phyloP scores from a whole-genome alignment of 345 rosid genomes.

The Dipteronia dyeriana region DNA sequence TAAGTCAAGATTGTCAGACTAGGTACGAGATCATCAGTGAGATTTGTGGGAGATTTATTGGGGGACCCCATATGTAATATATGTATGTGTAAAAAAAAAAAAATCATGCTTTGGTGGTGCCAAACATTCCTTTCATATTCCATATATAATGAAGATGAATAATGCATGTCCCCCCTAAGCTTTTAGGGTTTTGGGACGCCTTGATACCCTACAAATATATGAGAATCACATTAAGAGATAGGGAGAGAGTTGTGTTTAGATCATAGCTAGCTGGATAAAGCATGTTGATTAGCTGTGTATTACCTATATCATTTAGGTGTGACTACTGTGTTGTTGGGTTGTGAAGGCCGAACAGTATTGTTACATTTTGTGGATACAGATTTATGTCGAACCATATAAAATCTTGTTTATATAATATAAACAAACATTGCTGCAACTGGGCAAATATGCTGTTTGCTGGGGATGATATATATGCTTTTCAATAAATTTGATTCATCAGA shows the following conservation, averaged over 20 bases:
- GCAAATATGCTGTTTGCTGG: background rate
- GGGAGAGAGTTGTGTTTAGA: background rate
- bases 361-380: too few relatives aligned
- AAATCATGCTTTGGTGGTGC: conserved; percentile 9
- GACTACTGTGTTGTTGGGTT: background rate
- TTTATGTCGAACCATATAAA: too few relatives aligned
- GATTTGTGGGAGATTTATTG: conserved; percentile 26
- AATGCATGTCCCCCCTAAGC: conserved; percentile 38
- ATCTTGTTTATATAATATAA: background rate
- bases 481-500: background rate
- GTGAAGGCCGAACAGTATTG: too few relatives aligned
- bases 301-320: background rate
- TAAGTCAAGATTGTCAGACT: conserved; percentile 70
- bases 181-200: conserved; percentile 34
- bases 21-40: background rate
- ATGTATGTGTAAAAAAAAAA: background rate
- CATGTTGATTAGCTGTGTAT: background rate
- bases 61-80: conserved; percentile 31
- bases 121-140: conserved; percentile 29
- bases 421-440: background rate
- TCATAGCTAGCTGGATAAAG: background rate
- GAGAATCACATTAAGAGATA: background rate
- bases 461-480: background rate
- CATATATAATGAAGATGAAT: conserved; percentile 36
- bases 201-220: conserved; percentile 40